phyloP scores from a whole-genome alignment of 306 rosid genomes.

The Acacia acuminata region DNA sequence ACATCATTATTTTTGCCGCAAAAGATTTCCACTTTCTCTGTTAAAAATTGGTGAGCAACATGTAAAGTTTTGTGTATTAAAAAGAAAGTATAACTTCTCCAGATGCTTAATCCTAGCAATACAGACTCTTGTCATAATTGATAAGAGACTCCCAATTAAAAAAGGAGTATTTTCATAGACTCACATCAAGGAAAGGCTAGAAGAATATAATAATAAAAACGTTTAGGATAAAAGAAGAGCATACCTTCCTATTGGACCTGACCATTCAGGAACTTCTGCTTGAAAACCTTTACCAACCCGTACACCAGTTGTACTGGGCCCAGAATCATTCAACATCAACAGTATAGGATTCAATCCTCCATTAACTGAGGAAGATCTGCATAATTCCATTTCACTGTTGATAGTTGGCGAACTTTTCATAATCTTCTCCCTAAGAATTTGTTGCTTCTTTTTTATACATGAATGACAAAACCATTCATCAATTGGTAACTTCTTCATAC shows the following conservation, averaged over 20 bases:
- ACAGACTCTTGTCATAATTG: slow-evolving; percentile 14
- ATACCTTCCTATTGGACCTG: slow-evolving; percentile 66
- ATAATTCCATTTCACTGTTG: slow-evolving; percentile 45
- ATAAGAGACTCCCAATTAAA: slow-evolving; percentile 8
- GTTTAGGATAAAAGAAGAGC: slow-evolving; percentile 32
- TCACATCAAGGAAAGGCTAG: not conserved
- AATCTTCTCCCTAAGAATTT: slow-evolving; percentile 51
- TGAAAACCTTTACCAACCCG: slow-evolving; percentile 96
- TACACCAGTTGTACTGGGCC: slow-evolving; percentile 56
- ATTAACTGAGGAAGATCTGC: slow-evolving; percentile 45
- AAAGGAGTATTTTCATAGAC: not conserved
- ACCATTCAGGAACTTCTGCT: slow-evolving; percentile 83
- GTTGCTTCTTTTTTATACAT: slow-evolving; percentile 62
- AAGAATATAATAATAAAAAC: slow-evolving; percentile 10
- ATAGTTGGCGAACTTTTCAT: slow-evolving; percentile 44
- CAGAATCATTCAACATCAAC: slow-evolving; percentile 63
- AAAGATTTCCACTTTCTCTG: not conserved
- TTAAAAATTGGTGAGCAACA: not conserved
- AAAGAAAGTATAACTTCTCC: not conserved
- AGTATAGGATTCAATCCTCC: slow-evolving; percentile 55
- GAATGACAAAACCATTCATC: slow-evolving; percentile 96
- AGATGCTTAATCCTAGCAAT: not conserved
- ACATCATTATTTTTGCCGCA: not conserved
- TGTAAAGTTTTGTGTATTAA: not conserved
- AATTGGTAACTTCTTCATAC: slow-evolving; percentile 52